Percentiles rank a stretch among this genome's conserved stretches.
These are phyloP conservation scores for Acidiella bohemica DNA, from an alignment of 495 filamentous ascomycete species.

Conservation along the genomic window DNA sequence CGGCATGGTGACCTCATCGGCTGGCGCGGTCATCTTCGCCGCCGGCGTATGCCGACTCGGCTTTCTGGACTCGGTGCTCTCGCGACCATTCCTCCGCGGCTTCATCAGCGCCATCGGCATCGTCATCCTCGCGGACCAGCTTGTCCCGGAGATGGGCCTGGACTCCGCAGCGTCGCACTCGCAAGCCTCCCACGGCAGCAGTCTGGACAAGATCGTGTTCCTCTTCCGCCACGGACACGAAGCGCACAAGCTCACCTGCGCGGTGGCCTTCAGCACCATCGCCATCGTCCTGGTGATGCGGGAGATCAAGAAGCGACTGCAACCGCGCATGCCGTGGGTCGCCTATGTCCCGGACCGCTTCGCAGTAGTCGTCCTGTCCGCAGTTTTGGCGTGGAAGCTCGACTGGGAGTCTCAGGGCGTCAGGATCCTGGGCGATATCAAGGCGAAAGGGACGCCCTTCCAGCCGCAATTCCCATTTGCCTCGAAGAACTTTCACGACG, in stretches of 20 bases:
- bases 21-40: conserved; percentile 71
- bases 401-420: conserved; percentile 72
- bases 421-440: conserved; percentile 66
- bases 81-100: conserved; percentile 77
- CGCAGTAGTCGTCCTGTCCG: conserved; percentile 74
- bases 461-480: conserved; percentile 76
- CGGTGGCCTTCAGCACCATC: conserved; percentile 68
- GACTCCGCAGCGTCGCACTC: conserved; percentile 41
- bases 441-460: conserved; percentile 56
- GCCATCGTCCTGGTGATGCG: conserved; percentile 70
- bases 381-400: conserved; percentile 63
- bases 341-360: conserved; percentile 91
- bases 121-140: conserved; percentile 88
- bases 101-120: conserved; percentile 96
- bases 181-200: conserved; percentile 65
- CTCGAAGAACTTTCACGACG: conserved; percentile 56
- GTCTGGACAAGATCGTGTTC: conserved; percentile 71
- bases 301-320: conserved; percentile 66
- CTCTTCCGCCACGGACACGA: conserved; percentile 49
- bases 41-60: conserved; percentile 78
- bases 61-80: conserved; percentile 88
- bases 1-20: conserved; percentile 77
- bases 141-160: conserved; percentile 81
- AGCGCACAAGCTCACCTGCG: conserved; percentile 58
- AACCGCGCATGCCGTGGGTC: conserved; percentile 65